These are phyloP conservation scores for Eudorina sp. DNA, from an alignment of 139 green algal genomes.

Conservation along the genomic window DNA sequence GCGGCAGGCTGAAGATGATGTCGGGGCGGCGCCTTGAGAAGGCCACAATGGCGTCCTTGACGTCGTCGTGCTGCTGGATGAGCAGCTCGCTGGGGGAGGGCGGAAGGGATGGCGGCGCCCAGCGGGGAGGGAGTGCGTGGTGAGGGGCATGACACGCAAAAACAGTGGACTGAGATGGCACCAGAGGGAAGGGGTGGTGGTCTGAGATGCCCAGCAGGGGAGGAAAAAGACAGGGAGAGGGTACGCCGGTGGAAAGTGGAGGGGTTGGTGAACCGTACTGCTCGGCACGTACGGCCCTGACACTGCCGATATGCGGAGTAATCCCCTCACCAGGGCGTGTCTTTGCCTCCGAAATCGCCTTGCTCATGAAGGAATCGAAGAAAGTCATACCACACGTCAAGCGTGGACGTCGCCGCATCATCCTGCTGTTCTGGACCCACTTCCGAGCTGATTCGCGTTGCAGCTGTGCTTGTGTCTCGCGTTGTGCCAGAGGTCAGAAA, in stretches of 20 bases:
- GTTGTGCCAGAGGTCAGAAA: too few relatives aligned
- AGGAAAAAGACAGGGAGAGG: too few relatives aligned
- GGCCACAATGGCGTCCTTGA: conserved; percentile 17
- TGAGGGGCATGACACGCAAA: not conserved
- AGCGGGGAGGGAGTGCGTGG: not conserved
- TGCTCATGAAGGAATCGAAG: conserved; percentile 15
- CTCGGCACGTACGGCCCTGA: too few relatives aligned
- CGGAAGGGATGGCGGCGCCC: not conserved
- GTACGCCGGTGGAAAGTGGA: too few relatives aligned
- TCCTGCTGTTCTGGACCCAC: too few relatives aligned
- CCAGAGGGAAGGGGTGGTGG: too few relatives aligned
- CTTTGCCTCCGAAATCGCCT: conserved; percentile 17
- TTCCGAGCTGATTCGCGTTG: too few relatives aligned
- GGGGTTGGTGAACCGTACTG: too few relatives aligned
- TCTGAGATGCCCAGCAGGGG: too few relatives aligned
- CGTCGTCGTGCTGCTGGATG: not conserved
- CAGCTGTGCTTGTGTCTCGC: too few relatives aligned
- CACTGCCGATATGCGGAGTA: too few relatives aligned
- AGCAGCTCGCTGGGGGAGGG: not conserved
- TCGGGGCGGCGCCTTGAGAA: conserved; percentile 30
- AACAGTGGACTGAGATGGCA: too few relatives aligned
- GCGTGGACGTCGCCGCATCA: not conserved
- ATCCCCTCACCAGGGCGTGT: not conserved
- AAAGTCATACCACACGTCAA: not conserved
- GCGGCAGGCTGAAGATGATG: conserved; percentile 33